Percentiles rank a stretch among this genome's conserved stretches.
Evolutionary conservation across 768 basidiomycete genomes (phyloP).

Genomic region (Boletus pseudo-olivaceus): DNA sequence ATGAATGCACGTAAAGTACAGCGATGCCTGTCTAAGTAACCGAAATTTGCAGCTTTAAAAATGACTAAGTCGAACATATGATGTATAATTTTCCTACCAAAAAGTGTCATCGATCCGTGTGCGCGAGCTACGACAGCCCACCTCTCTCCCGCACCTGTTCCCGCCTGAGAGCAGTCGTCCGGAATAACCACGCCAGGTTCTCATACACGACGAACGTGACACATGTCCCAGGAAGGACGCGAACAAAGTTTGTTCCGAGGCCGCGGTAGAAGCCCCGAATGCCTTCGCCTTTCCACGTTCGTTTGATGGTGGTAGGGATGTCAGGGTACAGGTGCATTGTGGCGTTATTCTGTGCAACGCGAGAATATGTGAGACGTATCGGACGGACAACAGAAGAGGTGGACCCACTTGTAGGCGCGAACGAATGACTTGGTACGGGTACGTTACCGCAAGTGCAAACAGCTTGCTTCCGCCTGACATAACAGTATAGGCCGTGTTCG

Average conservation of each 20-base stretch:
- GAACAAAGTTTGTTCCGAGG: constrained; percentile 87
- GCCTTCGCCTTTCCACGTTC: constrained; percentile 82
- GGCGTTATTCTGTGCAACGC: constrained; percentile 54
- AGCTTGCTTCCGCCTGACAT: constrained; percentile 93
- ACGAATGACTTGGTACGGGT: constrained; percentile 96
- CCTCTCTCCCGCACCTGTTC: constrained; percentile 25
- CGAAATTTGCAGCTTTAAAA: background rate
- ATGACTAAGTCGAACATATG: constrained; percentile 5
- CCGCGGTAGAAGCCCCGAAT: constrained; percentile 90
- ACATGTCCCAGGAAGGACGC: constrained; percentile 95
- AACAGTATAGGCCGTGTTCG: constrained; percentile 84
- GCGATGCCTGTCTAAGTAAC: constrained; percentile 5
- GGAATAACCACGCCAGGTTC: constrained; percentile 79
- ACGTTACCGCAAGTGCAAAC: constrained; percentile 77
- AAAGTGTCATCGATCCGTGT: background rate
- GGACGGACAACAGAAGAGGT: background rate
- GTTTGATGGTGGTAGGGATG: constrained; percentile 74
- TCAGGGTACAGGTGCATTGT: constrained; percentile 70
- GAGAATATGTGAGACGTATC: background rate
- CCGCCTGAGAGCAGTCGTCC: constrained; percentile 58
- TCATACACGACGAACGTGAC: constrained; percentile 98
- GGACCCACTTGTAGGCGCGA: constrained; percentile 81
- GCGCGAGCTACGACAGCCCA: background rate
- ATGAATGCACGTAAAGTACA: constrained; percentile 7
- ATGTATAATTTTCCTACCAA: constrained; percentile 1